These are phyloP conservation scores for Penicillium taxi DNA, from an alignment of 495 filamentous ascomycete species.

Conservation along the genomic window DNA sequence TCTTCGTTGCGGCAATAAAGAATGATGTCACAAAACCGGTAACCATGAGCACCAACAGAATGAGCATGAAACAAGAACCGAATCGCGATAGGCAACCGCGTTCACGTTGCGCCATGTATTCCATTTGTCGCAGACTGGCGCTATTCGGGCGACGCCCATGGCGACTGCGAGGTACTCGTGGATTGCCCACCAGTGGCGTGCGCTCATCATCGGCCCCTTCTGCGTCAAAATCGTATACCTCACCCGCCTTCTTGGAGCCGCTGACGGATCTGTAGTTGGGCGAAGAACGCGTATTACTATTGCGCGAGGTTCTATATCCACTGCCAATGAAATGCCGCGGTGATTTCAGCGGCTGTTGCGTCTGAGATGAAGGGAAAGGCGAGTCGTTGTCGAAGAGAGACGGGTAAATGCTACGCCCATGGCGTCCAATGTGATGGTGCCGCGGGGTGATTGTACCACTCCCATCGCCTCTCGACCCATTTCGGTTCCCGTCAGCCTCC, in stretches of 20 bases:
- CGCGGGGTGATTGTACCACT: slow-evolving; percentile 57
- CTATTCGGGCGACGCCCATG: slow-evolving; percentile 50
- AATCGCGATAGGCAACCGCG: slow-evolving; percentile 62
- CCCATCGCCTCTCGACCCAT: slow-evolving; percentile 46
- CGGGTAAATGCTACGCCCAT: slow-evolving; percentile 54
- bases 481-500: slow-evolving; percentile 57
- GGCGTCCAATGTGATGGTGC: slow-evolving; percentile 70
- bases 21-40: slow-evolving; percentile 77
- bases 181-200: slow-evolving; percentile 69
- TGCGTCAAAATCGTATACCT: slow-evolving; percentile 58
- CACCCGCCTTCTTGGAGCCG: slow-evolving; percentile 44
- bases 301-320: slow-evolving; percentile 29
- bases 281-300: slow-evolving; percentile 24
- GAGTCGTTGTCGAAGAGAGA: slow-evolving; percentile 73
- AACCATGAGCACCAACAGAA: slow-evolving; percentile 65
- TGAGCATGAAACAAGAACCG: slow-evolving; percentile 70
- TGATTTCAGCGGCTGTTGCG: slow-evolving; percentile 47
- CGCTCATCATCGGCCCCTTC: slow-evolving; percentile 87
- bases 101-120: slow-evolving; percentile 60
- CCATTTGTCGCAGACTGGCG: slow-evolving; percentile 60
- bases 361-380: slow-evolving; percentile 48
- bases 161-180: slow-evolving; percentile 54
- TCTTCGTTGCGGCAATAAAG: slow-evolving; percentile 83
- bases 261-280: slow-evolving; percentile 36
- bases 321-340: slow-evolving; percentile 49